phyloP scores from a whole-genome alignment of 345 rosid species.

The Conringia planisiliqua region DNA sequence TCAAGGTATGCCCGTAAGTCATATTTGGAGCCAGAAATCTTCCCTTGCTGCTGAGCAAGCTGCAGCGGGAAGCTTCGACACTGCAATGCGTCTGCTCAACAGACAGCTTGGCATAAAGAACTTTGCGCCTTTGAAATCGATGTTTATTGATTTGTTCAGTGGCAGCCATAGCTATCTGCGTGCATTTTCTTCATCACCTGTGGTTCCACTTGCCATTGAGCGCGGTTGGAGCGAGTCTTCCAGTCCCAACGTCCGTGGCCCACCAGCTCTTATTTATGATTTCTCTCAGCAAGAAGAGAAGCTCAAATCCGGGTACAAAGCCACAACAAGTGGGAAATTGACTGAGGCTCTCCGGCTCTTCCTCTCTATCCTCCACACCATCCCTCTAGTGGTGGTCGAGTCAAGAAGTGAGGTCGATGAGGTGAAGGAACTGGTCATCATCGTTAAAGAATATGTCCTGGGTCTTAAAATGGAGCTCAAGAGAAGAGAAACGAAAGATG shows the following conservation, averaged over 20 bases:
- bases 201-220: slow-evolving; percentile 75
- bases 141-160: slow-evolving; percentile 62
- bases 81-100: slow-evolving; percentile 84
- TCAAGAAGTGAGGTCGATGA: slow-evolving; percentile 97
- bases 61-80: slow-evolving; percentile 88
- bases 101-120: slow-evolving; percentile 90
- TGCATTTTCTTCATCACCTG: slow-evolving; percentile 77
- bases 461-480: slow-evolving; percentile 82
- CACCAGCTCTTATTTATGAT: slow-evolving; percentile 73
- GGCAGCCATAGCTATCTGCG: slow-evolving; percentile 85
- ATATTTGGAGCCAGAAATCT: slow-evolving; percentile 83
- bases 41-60: slow-evolving; percentile 93
- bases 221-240: slow-evolving; percentile 77
- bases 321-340: slow-evolving; percentile 80
- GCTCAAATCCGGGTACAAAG: slow-evolving; percentile 85
- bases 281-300: slow-evolving; percentile 90
- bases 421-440: slow-evolving; percentile 74
- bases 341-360: slow-evolving; percentile 75
- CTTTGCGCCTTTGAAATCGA: slow-evolving; percentile 62
- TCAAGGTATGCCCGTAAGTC: slow-evolving; percentile 84
- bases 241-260: slow-evolving; percentile 80
- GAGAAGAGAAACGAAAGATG: slow-evolving; percentile 71
- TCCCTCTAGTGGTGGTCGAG: slow-evolving; percentile 87
- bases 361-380: slow-evolving; percentile 77
- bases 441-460: slow-evolving; percentile 81